Base-by-base conservation (phyloP, 2,329 filamentous ascomycete genomes). In the Sarocladium brachiariae region DNA sequence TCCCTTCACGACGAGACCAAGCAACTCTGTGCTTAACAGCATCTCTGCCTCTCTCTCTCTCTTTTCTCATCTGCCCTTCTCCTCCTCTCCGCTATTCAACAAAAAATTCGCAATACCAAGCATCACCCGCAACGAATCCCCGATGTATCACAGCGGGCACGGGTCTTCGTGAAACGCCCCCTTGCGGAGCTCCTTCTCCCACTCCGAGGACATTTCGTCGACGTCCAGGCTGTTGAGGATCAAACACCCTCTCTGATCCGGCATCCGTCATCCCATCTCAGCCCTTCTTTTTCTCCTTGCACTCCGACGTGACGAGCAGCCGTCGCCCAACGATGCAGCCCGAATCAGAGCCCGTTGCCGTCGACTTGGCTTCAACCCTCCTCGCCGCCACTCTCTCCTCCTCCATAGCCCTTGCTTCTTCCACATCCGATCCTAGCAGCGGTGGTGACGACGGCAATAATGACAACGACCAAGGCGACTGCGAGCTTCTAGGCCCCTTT, bases 401-500 rank as follows among this genome's bases (percentile, higher is more conserved):
- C 53, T 54, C 61, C 39, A 58, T 65, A 55, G 54, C 63, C n/a
- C 53, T 63, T 18, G 59, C 65, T 14, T 56, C 60, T 27, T 53
- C 65, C 19, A 57, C 61, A 39, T 58, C 61, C 27, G 43, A 30
- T 33, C 7, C 27, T n/a, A 18, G 14, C 16, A 30, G 4, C 43
- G 18, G 3, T 68, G 69, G 50, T 24, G 68, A 66, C 48, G 74
- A 76, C 79, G 37, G 24, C 6, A n/a, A n/a, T n/a, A n/a, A 50
- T 24, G 68, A 66, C 48, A 74, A 76, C 79, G 37, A 31, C 6
- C 78, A 77, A 49, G 88, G 86, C 58, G 89, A 96, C 70, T 99
- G 93, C 67, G 79, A 85, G 57, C 77, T 99, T 9, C 77, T 99
- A 2, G 93, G 93, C 1, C 81, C 91, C 3, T 99, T 97, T 65